A percentile compares a stretch with the other conserved stretches of the same genome.
Conservation (phyloP, 1,284 basidiomycete species). For the Puccinia horiana region DNA sequence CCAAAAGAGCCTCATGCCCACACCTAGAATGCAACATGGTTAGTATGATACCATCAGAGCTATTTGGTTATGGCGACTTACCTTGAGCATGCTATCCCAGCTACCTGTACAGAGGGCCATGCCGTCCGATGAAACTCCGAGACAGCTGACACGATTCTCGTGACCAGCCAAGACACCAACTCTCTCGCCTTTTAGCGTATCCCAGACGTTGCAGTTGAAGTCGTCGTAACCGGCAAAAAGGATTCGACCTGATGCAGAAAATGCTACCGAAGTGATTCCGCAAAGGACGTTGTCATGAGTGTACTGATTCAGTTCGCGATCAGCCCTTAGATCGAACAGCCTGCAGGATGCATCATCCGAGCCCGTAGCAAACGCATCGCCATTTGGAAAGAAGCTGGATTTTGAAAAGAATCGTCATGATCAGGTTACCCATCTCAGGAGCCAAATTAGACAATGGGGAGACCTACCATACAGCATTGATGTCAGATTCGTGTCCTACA, state of each 20-base stretch:
- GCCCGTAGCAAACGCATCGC: constrained; percentile 96
- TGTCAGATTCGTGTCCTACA: constrained; percentile 96
- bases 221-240: constrained; percentile 99
- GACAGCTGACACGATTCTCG: constrained; percentile 93
- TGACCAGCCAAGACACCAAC: constrained; percentile 95
- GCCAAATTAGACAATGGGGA: background rate
- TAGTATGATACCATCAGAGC: too few species aligned
- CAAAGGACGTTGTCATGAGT: constrained; percentile 98
- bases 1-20: constrained; percentile 8
- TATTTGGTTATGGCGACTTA: constrained; percentile 61
- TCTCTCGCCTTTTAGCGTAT: constrained; percentile 95
- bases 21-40: background rate
- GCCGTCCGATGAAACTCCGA: constrained; percentile 92
- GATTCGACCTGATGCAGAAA: constrained; percentile 93
- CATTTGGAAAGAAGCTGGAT: constrained; percentile 93
- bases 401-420: background rate
- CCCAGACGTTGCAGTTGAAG: constrained; percentile 99
- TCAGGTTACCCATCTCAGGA: background rate
- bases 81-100: constrained; percentile 95
- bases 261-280: constrained; percentile 96
- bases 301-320: constrained; percentile 92
- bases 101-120: constrained; percentile 97
- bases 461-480: constrained; percentile 93
- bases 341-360: constrained; percentile 98
- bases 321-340: constrained; percentile 94